Evolutionary conservation across 768 basidiomycete species (phyloP), one percentile per base, ranked within the genome.

Genomic region (Pulveroboletus sp.): DNA sequence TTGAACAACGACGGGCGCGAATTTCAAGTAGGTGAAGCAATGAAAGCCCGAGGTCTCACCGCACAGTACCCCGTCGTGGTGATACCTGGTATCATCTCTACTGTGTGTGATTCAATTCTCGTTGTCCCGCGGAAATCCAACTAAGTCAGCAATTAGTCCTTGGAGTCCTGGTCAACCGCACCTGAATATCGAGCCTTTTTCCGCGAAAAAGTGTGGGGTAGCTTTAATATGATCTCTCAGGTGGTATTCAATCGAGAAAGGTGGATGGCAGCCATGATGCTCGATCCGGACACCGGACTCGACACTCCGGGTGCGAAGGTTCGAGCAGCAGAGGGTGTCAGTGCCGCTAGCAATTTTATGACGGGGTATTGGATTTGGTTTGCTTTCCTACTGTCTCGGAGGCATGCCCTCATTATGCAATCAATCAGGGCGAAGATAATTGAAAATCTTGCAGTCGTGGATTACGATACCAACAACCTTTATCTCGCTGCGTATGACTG

Each of bases 331-430:
- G 90, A 96, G 67, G 94, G 94, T 0, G 82, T 95, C 19, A 88
- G 91, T 62, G 92, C 92, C 0, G 93, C 92, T 3, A 89, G 86
- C 54, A 85, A 76, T 57, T 86, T 91, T 57, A 81, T 93, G 49
- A 83, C 85, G 63, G 93, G 94, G 1, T 99, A 93, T 64, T 98
- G 93, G 94, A 82, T 95, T 45, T 95, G 93, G 91, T 85, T 60
- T 45, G 71, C 20, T 45, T 32, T 48, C n/a, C 17, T 7, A 3
- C 29, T n/a, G 13, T 34, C 1, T 34, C 16, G 11, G 22, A 20
- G 23, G 12, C 11, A 20, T 27, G 20, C 23, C n/a, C 31, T 50
- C 24, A 46, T 39, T 16, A 3, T 16, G 36, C 38, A 20, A 30
- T 20, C 3, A 3, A 22, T 22, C 17, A 88, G 88, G 88, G 83